A percentile compares a stretch with the other conserved stretches of the same genome.
These are phyloP conservation scores for Sergeia podlipaevii DNA, from an alignment of 208 protist genomes.

Conservation along the genomic window DNA sequence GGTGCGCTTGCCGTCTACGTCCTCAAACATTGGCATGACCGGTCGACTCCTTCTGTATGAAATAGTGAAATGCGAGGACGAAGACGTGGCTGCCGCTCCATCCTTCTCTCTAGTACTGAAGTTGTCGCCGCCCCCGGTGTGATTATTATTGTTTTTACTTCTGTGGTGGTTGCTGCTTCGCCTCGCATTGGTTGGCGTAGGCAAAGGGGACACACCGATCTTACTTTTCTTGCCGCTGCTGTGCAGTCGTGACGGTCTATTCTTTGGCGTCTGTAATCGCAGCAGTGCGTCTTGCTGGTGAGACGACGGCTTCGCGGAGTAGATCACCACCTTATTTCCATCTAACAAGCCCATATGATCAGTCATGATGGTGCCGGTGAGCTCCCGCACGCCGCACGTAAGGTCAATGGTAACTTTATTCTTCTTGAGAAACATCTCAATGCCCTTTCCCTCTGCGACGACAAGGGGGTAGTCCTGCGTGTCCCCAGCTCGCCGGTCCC, in stretches of 20 bases:
- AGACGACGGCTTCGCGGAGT: slow-evolving; percentile 10
- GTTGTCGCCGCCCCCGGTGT: background rate
- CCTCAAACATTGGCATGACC: slow-evolving; percentile 72
- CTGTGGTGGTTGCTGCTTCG: background rate
- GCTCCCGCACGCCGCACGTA: slow-evolving; percentile 37
- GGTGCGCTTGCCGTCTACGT: slow-evolving; percentile 40
- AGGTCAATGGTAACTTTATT: slow-evolving; percentile 64
- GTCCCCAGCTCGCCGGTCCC: slow-evolving; percentile 39
- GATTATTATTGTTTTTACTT: background rate
- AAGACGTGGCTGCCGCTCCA: background rate
- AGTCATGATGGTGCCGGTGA: slow-evolving; percentile 30
- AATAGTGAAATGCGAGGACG: slow-evolving; percentile 47
- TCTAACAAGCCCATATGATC: slow-evolving; percentile 36
- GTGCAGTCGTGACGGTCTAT: background rate
- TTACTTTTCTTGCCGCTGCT: slow-evolving; percentile 2
- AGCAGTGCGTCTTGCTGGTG: too few species aligned
- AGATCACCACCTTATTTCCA: slow-evolving; percentile 38
- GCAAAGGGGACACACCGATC: background rate
- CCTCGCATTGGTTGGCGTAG: background rate
- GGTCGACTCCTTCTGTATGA: slow-evolving; percentile 63
- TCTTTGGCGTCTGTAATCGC: background rate
- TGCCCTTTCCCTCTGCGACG: slow-evolving; percentile 30
- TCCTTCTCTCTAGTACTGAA: background rate
- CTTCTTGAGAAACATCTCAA: slow-evolving; percentile 60
- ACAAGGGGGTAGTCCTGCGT: slow-evolving; percentile 50